phyloP scores from a whole-genome alignment of 2,329 filamentous ascomycete species.

The Beauveria sp. region DNA sequence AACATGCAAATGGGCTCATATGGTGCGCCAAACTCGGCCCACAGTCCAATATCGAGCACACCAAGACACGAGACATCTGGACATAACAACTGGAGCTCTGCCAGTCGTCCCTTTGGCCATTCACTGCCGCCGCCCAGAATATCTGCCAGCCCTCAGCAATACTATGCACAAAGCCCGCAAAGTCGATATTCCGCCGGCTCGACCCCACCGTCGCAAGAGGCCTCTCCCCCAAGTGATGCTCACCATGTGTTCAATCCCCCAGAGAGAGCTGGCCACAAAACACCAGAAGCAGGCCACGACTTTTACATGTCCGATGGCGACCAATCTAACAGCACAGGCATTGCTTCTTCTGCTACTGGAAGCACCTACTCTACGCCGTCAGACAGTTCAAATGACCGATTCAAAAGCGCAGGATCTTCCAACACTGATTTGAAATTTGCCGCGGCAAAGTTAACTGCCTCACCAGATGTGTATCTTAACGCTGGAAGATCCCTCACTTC shows the following conservation, averaged over 20 bases:
- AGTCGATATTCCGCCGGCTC: slow-evolving; percentile 3
- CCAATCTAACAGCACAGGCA: slow-evolving; percentile 29
- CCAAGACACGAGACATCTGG: slow-evolving; percentile 10
- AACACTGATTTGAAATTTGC: slow-evolving; percentile 24
- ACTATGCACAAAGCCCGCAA: slow-evolving; percentile 6
- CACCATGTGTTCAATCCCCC: not conserved
- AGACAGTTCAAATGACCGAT: slow-evolving; percentile 26
- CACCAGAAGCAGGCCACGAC: slow-evolving; percentile 15
- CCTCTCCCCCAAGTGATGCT: not conserved
- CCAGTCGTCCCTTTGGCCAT: slow-evolving; percentile 6
- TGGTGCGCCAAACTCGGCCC: not conserved
- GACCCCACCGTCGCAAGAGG: not conserved
- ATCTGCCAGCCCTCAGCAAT: slow-evolving; percentile 3
- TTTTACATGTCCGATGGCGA: slow-evolving; percentile 18
- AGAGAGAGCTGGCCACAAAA: not conserved
- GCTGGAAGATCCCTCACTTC: not conserved
- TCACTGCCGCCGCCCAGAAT: slow-evolving; percentile 7
- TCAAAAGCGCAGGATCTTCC: slow-evolving; percentile 20
- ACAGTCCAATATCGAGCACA: slow-evolving; percentile 8
- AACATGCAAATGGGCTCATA: slow-evolving; percentile 16
- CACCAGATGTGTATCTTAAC: not conserved
- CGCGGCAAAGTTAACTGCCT: not conserved
- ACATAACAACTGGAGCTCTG: not conserved
- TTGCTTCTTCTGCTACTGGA: slow-evolving; percentile 38
- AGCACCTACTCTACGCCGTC: slow-evolving; percentile 41